Evolutionary conservation across 768 basidiomycete species (phyloP).

Genomic region (Plicaturopsis crispa): DNA sequence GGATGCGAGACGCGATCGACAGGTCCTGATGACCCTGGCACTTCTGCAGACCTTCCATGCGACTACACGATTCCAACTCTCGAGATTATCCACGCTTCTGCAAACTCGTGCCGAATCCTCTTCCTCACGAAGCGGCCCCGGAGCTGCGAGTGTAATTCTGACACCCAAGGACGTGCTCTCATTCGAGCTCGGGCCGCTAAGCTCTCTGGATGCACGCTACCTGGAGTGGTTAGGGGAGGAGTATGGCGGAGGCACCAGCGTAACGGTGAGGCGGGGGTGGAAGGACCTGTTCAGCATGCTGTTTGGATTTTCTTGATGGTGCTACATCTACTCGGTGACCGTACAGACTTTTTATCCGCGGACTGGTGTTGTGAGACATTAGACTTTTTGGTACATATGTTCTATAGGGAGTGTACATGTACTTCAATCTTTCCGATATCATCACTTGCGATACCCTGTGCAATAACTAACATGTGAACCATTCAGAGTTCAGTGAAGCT

Average conservation of each 20-base stretch:
- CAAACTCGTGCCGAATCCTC: slow-evolving; percentile 9
- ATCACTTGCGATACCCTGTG: too few relatives aligned
- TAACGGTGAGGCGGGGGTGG: slow-evolving; percentile 38
- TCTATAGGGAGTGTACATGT: too few relatives aligned
- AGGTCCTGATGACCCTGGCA: slow-evolving; percentile 41
- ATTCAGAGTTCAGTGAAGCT: too few relatives aligned
- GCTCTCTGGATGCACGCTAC: slow-evolving; percentile 62
- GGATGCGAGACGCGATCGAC: slow-evolving; percentile 22
- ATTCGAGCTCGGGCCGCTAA: slow-evolving; percentile 71
- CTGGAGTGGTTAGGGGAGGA: slow-evolving; percentile 71
- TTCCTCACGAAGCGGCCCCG: slow-evolving; percentile 1
- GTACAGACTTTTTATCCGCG: too few relatives aligned
- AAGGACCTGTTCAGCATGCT: slow-evolving; percentile 36
- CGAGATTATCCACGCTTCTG: slow-evolving; percentile 32
- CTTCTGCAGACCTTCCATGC: slow-evolving; percentile 65
- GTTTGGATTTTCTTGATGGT: slow-evolving; percentile 34
- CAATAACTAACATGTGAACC: too few relatives aligned
- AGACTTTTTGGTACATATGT: too few relatives aligned
- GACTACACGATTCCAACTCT: slow-evolving; percentile 51
- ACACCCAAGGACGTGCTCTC: slow-evolving; percentile 56
- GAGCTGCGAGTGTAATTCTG: slow-evolving; percentile 30
- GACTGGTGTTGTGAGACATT: too few relatives aligned
- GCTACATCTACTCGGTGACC: too few relatives aligned
- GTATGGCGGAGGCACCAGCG: slow-evolving; percentile 39
- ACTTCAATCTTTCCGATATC: too few relatives aligned